Evolutionary conservation across 352 stramenopile genomes (phyloP).

Genomic region (Phytophthora brassicae): DNA sequence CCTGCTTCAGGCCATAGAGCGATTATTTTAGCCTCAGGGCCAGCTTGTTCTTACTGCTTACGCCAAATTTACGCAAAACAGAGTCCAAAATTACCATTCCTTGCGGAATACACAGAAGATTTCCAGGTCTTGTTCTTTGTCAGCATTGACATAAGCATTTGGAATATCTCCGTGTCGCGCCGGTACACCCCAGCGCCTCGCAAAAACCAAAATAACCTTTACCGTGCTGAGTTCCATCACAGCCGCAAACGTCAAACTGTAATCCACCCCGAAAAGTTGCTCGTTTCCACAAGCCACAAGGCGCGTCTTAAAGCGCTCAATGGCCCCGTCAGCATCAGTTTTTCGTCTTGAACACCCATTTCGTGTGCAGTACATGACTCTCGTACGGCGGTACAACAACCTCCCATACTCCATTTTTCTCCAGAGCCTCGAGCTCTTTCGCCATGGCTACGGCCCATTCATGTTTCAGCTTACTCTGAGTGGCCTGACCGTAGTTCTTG

Average conservation of each 20-base stretch:
- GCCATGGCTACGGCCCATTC: background rate
- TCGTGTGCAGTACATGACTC: slow-evolving; percentile 10
- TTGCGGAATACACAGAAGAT: too few relatives aligned
- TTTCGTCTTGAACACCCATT: slow-evolving; percentile 35
- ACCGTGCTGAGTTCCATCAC: too few relatives aligned
- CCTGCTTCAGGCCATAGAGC: slow-evolving; percentile 11
- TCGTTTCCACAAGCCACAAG: too few relatives aligned
- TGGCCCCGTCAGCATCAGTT: too few relatives aligned
- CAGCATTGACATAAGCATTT: too few relatives aligned
- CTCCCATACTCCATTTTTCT: slow-evolving; percentile 5
- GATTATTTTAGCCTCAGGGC: slow-evolving; percentile 7
- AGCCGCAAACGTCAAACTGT: too few relatives aligned
- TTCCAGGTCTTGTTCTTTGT: slow-evolving; percentile 21
- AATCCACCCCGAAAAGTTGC: too few relatives aligned
- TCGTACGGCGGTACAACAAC: background rate
- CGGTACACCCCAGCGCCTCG: background rate
- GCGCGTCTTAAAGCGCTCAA: too few relatives aligned
- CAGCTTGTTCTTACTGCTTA: background rate
- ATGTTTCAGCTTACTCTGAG: too few relatives aligned
- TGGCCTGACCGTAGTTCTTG: too few relatives aligned
- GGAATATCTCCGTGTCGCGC: too few relatives aligned
- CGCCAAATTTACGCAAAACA: background rate
- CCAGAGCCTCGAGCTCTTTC: slow-evolving; percentile 2
- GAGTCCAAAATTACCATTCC: background rate
- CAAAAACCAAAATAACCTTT: slow-evolving; percentile 1